These are phyloP conservation scores for Phytophthora brassicae DNA, from an alignment of 352 stramenopile genomes.

Conservation along the genomic window DNA sequence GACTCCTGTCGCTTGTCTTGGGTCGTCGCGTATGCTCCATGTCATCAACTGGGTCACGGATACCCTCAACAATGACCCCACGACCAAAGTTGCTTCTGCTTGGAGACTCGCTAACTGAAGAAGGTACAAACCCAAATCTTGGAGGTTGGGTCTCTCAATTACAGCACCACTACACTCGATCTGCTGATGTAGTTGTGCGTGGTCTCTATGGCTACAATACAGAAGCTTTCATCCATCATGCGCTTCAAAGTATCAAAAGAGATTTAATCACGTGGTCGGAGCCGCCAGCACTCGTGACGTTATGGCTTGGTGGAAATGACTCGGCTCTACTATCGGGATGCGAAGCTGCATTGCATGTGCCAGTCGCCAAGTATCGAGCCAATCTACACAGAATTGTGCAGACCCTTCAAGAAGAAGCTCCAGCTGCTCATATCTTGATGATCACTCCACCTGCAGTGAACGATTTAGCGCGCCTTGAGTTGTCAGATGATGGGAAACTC, in stretches of 20 bases:
- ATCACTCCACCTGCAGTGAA: slow-evolving; percentile 36
- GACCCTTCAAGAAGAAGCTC: slow-evolving; percentile 25
- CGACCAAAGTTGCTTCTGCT: slow-evolving; percentile 31
- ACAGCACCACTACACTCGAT: slow-evolving; percentile 51
- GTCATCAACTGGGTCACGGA: neutral
- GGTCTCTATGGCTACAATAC: slow-evolving; percentile 66
- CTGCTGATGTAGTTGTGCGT: slow-evolving; percentile 52
- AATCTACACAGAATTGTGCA: slow-evolving; percentile 46
- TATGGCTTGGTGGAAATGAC: slow-evolving; percentile 72
- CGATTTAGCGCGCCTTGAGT: slow-evolving; percentile 17
- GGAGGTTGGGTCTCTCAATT: slow-evolving; percentile 46
- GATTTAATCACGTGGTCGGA: slow-evolving; percentile 31
- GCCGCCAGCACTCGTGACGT: slow-evolving; percentile 36
- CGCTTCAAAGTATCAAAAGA: slow-evolving; percentile 27
- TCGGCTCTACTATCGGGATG: slow-evolving; percentile 41
- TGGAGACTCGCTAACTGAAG: slow-evolving; percentile 50
- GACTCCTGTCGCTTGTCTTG: neutral
- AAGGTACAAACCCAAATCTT: slow-evolving; percentile 32
- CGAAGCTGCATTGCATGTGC: slow-evolving; percentile 42
- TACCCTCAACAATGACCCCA: neutral
- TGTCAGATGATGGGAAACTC: slow-evolving; percentile 22
- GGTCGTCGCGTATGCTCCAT: neutral
- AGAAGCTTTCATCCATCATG: slow-evolving; percentile 33
- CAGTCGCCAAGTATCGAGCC: slow-evolving; percentile 38
- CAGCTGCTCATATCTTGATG: slow-evolving; percentile 23